Evolutionary conservation across 306 rosid genomes (phyloP), one percentile per base, ranked within the genome.

Genomic region (Lablab purpureus): DNA sequence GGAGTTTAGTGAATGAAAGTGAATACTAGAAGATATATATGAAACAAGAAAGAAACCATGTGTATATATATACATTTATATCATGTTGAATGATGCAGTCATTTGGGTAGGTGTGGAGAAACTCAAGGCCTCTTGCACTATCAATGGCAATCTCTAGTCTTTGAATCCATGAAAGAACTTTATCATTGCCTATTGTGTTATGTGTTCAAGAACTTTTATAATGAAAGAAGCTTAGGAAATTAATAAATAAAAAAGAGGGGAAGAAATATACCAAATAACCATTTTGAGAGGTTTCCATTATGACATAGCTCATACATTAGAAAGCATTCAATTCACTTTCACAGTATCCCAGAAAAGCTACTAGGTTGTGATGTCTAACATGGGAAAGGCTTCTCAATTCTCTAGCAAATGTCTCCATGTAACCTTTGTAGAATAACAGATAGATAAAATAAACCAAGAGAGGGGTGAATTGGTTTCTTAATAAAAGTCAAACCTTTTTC

Each of bases 71-170:
- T 73, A 90, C 97, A 93, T 92, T 88, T 83, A 90, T 83, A 77
- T 88, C 97, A 7, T 90, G 91, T 51, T 90, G 94, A 82, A 87
- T 85, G 51, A 91, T 88, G 88, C 94, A 84, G 79, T 94, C 94
- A 72, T 59, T 76, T 30, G 88, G 84, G 54, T 78, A 84, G 72
- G 83, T 86, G 43, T 91, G 97, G 41, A 91, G 94, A 89, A 88
- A 89, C 84, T 77, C 64, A 25, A 89, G 89, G 43, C 97, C 92
- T 73, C 87, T 68, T 18, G 97, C 92, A 75, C 91, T 63, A 34
- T 87, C 91, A 47, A 86, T 72, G 4, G 92, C 93, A 72, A 89
- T 85, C 79, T 85, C 71, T 15, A 88, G 83, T 75, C 94, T 86
- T 65, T 87, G 86, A 51, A 80, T 85, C 97, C 92, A 89, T 7